Base-by-base conservation (phyloP, 768 basidiomycete genomes). In the Russula brevipes region DNA sequence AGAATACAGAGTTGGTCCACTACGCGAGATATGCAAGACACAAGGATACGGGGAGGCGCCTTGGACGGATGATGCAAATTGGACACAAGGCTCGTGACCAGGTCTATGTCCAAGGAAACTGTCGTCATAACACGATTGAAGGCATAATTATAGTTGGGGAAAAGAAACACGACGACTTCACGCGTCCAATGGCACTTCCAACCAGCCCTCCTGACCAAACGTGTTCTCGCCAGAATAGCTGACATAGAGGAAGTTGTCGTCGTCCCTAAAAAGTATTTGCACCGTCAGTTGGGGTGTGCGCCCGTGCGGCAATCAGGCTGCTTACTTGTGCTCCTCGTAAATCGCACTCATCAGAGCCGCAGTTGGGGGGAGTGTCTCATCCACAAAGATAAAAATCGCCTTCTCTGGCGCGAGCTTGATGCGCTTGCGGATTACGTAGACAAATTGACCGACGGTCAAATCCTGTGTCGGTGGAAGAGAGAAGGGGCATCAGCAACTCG, bases 381-480 rank as follows among this genome's bases (percentile, higher is more conserved):
- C 94, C 56, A 99, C 97, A 71, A 98, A 99, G 77, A 99, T 98
- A 80, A 98, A 99, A 79, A 99, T 99, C 42, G 97, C 97, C 79
- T 98, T 98, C 85, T 99, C 97, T 38, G 97, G 95, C 30, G 94
- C 91, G 61, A 99, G 85, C 86, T 99, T 98, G 88, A 98, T 99
- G 65, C 97, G 90, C 82, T 99, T 99, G 72, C 97, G 88, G 73
- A 99, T 99, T 39, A 99, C 97, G 75, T 99, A 99, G 61, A 99
- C 97, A 74, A 99, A 99, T 74, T 99, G 96, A 11, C 95, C 95
- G 9, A 98, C 95, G 46, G 94, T 98, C 60, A 97, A 79, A 77
- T 98, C 94, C 94, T 98, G 42, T 31, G 42, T 19, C 14, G 39
- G 6, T 31, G n/a, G 30, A 46, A 16, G 12, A 17, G 16, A 36